Base-by-base conservation (phyloP, 2,329 filamentous ascomycete species). In the Botryotinia globosa region DNA sequence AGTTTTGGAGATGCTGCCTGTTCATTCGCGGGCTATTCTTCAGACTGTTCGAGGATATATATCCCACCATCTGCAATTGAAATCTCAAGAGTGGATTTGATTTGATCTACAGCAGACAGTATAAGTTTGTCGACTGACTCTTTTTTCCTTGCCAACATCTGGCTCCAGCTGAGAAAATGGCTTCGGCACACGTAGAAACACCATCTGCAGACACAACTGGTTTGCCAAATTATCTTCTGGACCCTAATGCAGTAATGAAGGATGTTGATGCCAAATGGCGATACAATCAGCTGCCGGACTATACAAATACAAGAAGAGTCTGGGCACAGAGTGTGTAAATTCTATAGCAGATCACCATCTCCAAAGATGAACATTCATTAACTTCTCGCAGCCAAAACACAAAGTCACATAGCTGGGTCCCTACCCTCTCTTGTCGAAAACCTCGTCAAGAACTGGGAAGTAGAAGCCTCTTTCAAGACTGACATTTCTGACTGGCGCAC, bases 401-500 rank as follows among this genome's bases (percentile, higher is more conserved):
- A 83, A 80, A 85, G 81, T 77, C 90, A 91, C 80, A 81, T 82
- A 63, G 83, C 87, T 5, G 85, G 84, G 51, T 89, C 86, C 72
- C 85, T 92, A 4, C 85, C 87, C 22, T 82, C 85, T 66, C 85
- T 92, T 7, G 89, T 92, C 56, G 87, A 91, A 80, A 92, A 91
- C 78, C 85, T 92, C 1, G 89, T 92, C 78, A 91, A 92, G 83
- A 92, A 92, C 80, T 92, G 90, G 90, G 90, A 92, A 80, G 87
- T 91, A 69, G 90, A 92, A 80, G 90, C 90, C 0, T 91, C 88
- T 0, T 91, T 90, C 85, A 92, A 92, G 82, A 85, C 85, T 12
- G 77, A 84, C 25, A 83, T 91, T 16, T 77, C 82, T 4, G 88
- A 92, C 81, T 92, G 90, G 90, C 85, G 89, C 63, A 92, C 90